Base-by-base conservation (phyloP, 805 yeast species). In the Saturnispora silvae region DNA sequence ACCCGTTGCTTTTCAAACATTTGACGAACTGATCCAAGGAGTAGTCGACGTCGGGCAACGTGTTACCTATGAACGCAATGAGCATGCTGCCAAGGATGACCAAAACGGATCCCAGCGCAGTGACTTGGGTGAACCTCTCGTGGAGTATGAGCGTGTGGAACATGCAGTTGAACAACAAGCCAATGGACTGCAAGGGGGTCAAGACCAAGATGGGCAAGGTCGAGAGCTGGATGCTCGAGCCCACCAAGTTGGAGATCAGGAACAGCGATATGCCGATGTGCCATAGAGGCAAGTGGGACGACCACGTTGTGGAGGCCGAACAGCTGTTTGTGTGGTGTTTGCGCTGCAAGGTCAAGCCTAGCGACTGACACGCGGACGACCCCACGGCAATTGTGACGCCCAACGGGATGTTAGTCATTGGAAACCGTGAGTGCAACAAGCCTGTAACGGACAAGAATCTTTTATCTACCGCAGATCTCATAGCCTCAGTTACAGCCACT, bases 101-200 rank as follows among this genome's bases (percentile, higher is more conserved):
- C 16, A 81, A 57, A 1, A 68, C 46, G 0, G 95, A 85, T 3
- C 95, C 95, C 8, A 60, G 40, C 1, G 71, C 59, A 2, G 86
- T 68, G 36, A 59, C 61, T 18, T 46, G 43, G 1, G 87, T 77
- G 53, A 83, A 81, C 1, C 65, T 63, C 51, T 85, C 96, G 23
- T 75, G 64, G 11, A 85, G 68, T 11, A 85, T 57, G 9, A 82
- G 40, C 15, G 80, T 54, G 30, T 92, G 82, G 49, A 84, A 72
- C 2, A 82, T 56, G 0, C 92, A 74, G 56, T 86, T 86, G 65
- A 86, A 85, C 3, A 85, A 86, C n/a, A 86, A 65, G 0, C 95
- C 95, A 18, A 79, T 74, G 19, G 94, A 84, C 53, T 85, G 95
- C 38, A 85, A 59, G 0, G 95, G 95, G 18, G 86, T 77, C 40